Percentiles rank a stretch among this genome's conserved stretches.
These are phyloP conservation scores for Cryphonectria naterciae DNA, from an alignment of 2,329 filamentous ascomycete genomes.

Conservation along the genomic window DNA sequence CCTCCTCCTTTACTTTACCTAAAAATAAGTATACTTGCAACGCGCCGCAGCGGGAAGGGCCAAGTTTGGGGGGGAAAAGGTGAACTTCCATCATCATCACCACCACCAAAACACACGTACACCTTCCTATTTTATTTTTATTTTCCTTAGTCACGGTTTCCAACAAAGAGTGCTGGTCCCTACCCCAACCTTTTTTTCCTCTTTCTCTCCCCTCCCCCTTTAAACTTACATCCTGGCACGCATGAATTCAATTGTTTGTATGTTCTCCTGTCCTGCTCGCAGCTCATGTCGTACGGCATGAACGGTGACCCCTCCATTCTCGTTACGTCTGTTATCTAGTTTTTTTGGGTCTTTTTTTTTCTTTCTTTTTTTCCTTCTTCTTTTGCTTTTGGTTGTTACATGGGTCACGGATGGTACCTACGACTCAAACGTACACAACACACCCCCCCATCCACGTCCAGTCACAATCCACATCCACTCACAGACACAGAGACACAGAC, in stretches of 20 bases:
- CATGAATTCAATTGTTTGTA: not conserved
- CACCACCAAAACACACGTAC: not conserved
- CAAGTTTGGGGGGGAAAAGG: not conserved
- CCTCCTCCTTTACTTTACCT: not conserved
- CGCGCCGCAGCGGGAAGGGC: not conserved
- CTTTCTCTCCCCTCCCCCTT: too few relatives aligned
- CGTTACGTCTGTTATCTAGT: not conserved
- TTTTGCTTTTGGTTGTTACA: not conserved
- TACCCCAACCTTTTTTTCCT: not conserved
- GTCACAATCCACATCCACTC: not conserved
- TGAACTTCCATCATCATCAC: not conserved
- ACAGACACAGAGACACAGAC: not conserved
- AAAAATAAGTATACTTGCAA: conserved; percentile 11
- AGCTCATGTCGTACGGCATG: not conserved
- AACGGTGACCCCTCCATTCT: not conserved
- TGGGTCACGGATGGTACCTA: conserved; percentile 16
- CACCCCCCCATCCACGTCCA: not conserved
- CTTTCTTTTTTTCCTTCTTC: too few relatives aligned
- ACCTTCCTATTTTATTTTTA: too few relatives aligned
- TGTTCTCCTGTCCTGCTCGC: not conserved
- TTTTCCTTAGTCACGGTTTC: not conserved
- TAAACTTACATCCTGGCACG: not conserved
- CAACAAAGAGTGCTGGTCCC: not conserved
- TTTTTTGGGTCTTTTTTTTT: too few relatives aligned
- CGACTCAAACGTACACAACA: not conserved